Percentiles rank a stretch among this genome's conserved stretches.
These are phyloP conservation scores for Ormosia emarginata DNA, from an alignment of 306 rosid species.

Conservation along the genomic window DNA sequence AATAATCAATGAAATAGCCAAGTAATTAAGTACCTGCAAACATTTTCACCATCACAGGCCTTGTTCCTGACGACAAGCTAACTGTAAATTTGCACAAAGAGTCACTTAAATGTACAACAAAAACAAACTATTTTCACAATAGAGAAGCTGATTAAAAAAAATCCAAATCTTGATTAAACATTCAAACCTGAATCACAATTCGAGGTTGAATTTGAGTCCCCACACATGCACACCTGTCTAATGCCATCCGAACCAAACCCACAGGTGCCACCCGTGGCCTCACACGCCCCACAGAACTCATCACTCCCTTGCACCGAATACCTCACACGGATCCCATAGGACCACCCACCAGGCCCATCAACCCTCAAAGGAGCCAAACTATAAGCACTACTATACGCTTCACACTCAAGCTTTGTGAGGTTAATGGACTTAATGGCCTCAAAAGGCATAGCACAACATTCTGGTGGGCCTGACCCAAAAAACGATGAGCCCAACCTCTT, in stretches of 20 bases:
- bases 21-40: constrained; percentile 33
- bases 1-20: background rate
- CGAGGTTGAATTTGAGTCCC: constrained; percentile 64
- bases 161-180: background rate
- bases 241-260: constrained; percentile 72
- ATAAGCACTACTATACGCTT: constrained; percentile 91
- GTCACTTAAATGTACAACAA: background rate
- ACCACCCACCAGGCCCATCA: constrained; percentile 70
- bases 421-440: constrained; percentile 75
- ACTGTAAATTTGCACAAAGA: constrained; percentile 34
- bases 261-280: constrained; percentile 89
- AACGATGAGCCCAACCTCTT: constrained; percentile 29
- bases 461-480: constrained; percentile 76
- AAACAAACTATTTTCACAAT: no score
- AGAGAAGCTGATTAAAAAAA: background rate
- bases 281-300: constrained; percentile 71
- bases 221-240: constrained; percentile 78
- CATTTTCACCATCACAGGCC: constrained; percentile 19
- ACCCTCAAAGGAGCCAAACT: constrained; percentile 72
- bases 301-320: constrained; percentile 75
- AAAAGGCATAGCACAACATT: constrained; percentile 75
- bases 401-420: constrained; percentile 71
- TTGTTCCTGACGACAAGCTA: constrained; percentile 36
- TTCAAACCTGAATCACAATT: constrained; percentile 72
- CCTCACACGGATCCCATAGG: constrained; percentile 83